These are phyloP conservation scores for Plasmodium chabaudi DNA, from an alignment of 169 alveolate genomes.

Conservation along the genomic window DNA sequence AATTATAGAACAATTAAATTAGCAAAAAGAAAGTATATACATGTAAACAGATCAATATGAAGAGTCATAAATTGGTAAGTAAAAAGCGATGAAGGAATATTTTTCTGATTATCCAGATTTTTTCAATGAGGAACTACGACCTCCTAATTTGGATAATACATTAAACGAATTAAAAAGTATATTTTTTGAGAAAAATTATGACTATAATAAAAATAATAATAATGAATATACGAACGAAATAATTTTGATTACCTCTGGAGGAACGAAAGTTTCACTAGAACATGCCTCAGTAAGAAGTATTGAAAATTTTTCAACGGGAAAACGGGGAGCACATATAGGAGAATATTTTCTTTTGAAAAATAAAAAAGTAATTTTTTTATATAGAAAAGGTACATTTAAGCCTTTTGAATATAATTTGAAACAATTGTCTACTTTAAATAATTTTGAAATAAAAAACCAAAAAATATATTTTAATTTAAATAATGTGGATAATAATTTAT, in stretches of 20 bases:
- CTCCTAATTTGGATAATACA: slow-evolving; percentile 12
- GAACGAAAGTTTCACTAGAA: slow-evolving; percentile 93
- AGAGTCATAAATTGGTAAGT: too few species aligned
- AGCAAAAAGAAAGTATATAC: too few species aligned
- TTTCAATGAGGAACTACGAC: slow-evolving; percentile 21
- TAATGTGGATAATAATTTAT: not conserved
- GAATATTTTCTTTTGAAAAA: slow-evolving; percentile 79
- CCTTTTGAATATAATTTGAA: slow-evolving; percentile 54
- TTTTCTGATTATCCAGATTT: slow-evolving; percentile 30
- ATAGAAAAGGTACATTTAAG: slow-evolving; percentile 39
- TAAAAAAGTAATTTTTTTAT: slow-evolving; percentile 42
- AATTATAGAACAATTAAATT: too few species aligned
- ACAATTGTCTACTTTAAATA: slow-evolving; percentile 12
- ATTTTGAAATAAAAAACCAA: not conserved
- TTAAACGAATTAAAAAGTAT: slow-evolving; percentile 7
- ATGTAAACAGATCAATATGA: too few species aligned
- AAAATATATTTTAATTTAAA: slow-evolving; percentile 6
- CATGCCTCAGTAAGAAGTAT: slow-evolving; percentile 87
- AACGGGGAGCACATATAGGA: slow-evolving; percentile 89
- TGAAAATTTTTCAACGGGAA: slow-evolving; percentile 92
- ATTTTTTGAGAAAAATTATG: not conserved
- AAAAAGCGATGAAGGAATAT: not conserved
- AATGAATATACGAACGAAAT: not conserved
- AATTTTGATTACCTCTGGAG: slow-evolving; percentile 91
- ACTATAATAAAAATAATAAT: not conserved